phyloP scores from a whole-genome alignment of 805 yeast species.

The Tetrapisispora arboricola region DNA sequence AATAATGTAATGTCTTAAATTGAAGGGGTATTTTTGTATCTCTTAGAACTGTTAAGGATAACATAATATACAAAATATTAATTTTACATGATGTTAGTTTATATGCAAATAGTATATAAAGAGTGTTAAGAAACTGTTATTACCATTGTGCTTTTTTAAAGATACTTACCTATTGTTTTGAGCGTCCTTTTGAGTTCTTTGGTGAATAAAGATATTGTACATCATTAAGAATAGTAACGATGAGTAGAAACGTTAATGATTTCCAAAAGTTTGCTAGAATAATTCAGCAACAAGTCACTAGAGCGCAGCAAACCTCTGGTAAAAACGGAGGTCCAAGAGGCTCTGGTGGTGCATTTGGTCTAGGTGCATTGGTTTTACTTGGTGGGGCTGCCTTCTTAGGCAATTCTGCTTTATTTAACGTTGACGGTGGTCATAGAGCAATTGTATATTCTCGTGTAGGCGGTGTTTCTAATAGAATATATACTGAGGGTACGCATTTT shows the following conservation, averaged over 20 bases:
- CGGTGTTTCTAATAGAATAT: conserved; percentile 77
- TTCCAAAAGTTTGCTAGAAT: conserved; percentile 45
- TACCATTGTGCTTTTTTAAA: no score
- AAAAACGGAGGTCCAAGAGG: conserved; percentile 19
- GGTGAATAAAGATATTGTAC: no score
- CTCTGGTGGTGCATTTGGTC: conserved; percentile 42
- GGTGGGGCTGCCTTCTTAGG: conserved; percentile 47
- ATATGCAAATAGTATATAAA: no score
- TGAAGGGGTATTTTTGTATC: no score
- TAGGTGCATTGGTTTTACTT: conserved; percentile 48
- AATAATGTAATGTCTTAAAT: background rate
- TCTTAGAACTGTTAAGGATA: no score
- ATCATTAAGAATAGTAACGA: no score
- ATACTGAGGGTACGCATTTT: conserved; percentile 90
- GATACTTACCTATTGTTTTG: no score
- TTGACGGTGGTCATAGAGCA: conserved; percentile 98
- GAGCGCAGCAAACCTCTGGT: conserved; percentile 28
- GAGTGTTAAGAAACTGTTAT: no score
- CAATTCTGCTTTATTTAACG: conserved; percentile 61
- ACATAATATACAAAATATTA: no score
- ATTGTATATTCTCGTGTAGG: conserved; percentile 79
- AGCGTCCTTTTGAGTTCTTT: no score
- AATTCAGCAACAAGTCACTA: conserved; percentile 38
- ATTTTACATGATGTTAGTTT: no score
- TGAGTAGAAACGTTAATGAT: conserved; percentile 30